A percentile compares a stretch with the other conserved stretches of the same genome.
Evolutionary conservation across 164 flowering plant genomes (phyloP).

Genomic region (Nymphaea colorata): DNA sequence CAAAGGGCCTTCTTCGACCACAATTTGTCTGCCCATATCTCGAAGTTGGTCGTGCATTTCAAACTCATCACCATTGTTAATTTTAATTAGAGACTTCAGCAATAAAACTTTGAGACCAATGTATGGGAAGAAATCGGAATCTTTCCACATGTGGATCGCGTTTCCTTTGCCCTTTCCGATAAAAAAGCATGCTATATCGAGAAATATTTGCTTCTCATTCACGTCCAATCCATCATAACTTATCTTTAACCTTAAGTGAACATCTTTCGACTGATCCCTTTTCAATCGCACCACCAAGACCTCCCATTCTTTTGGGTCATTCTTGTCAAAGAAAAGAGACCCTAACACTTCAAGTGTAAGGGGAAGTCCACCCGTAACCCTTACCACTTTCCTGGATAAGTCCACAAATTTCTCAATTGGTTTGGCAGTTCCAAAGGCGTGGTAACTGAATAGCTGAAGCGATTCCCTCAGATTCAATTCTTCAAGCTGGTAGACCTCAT

Average conservation of each 20-base stretch:
- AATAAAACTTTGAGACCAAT: background rate
- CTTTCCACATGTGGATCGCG: conserved; percentile 1
- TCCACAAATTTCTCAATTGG: background rate
- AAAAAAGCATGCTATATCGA: background rate
- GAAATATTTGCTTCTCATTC: background rate
- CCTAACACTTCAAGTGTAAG: background rate
- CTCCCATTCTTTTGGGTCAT: background rate
- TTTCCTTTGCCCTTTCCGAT: background rate
- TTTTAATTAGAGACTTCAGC: background rate
- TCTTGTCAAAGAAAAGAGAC: background rate
- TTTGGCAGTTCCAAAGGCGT: background rate
- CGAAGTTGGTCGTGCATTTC: conserved; percentile 2
- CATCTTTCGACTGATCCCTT: background rate
- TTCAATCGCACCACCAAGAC: background rate
- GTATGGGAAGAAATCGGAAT: background rate
- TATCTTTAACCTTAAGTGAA: background rate
- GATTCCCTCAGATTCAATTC: background rate
- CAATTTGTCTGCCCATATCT: background rate
- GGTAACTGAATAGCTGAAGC: background rate
- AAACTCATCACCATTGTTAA: background rate
- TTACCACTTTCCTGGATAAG: background rate
- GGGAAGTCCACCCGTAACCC: background rate
- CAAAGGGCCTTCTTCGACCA: background rate
- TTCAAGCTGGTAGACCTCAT: background rate
- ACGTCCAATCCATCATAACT: conserved; percentile 1